Conservation (phyloP, 495 filamentous ascomycete species). For the Daldinia loculata region DNA sequence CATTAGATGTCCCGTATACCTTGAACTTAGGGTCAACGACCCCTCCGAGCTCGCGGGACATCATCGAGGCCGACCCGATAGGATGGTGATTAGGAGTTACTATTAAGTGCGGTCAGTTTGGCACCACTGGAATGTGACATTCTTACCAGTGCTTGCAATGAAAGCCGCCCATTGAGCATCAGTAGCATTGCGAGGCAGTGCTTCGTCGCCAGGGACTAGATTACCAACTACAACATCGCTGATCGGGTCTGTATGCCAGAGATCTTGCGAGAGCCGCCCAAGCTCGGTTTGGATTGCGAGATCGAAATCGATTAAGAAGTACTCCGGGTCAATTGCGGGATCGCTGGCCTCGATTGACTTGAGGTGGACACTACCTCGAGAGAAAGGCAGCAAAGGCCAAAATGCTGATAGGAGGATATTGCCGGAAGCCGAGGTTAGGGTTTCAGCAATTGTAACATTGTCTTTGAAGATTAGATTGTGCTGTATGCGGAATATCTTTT, state of each 20-base stretch:
- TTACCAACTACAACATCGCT: conserved; percentile 19
- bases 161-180: conserved; percentile 44
- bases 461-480: conserved; percentile 55
- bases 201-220: conserved; percentile 24
- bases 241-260: conserved; percentile 44
- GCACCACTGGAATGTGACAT: background rate
- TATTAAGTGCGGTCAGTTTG: conserved; percentile 11
- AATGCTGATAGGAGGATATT: conserved; percentile 47
- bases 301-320: conserved; percentile 50
- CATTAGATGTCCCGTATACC: conserved; percentile 61
- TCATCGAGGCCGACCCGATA: conserved; percentile 53
- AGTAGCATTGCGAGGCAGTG: conserved; percentile 43
- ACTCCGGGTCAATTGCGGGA: conserved; percentile 48
- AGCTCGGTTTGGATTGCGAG: conserved; percentile 40
- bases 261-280: conserved; percentile 35
- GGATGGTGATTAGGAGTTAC: conserved; percentile 46
- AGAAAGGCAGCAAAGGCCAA: conserved; percentile 56
- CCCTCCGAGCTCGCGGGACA: conserved; percentile 50
- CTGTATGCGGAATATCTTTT: conserved; percentile 53
- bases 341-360: conserved; percentile 47
- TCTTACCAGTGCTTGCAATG: conserved; percentile 34
- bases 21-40: conserved; percentile 62
- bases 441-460: conserved; percentile 55
- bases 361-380: conserved; percentile 55
- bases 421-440: conserved; percentile 43